Evolutionary conservation across 805 yeast genomes (phyloP).

Genomic region (Candida mattraensis): DNA sequence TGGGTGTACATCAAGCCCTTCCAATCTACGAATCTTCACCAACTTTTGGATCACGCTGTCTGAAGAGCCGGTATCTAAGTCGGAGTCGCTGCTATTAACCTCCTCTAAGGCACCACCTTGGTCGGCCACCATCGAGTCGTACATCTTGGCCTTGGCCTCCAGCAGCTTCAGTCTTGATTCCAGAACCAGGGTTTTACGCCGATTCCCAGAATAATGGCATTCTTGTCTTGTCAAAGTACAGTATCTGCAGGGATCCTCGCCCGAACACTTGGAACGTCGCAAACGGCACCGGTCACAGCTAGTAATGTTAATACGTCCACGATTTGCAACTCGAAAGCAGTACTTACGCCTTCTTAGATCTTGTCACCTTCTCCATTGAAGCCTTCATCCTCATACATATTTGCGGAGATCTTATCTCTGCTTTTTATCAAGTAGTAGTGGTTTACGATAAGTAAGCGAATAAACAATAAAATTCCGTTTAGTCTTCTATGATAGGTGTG

Average conservation of each 20-base stretch:
- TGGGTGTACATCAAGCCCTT: background rate
- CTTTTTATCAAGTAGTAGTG: too few species aligned
- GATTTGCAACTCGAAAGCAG: background rate
- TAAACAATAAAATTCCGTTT: too few species aligned
- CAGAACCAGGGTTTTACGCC: constrained; percentile 2
- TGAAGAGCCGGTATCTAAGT: constrained; percentile 5
- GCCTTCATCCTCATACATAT: too few species aligned
- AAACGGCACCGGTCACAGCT: constrained; percentile 7
- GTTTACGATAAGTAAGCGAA: too few species aligned
- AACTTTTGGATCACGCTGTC: constrained; percentile 6
- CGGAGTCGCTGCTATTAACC: background rate
- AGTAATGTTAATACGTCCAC: background rate
- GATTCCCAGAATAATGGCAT: constrained; percentile 5
- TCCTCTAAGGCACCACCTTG: background rate
- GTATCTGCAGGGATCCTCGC: constrained; percentile 4
- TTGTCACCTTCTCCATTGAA: too few species aligned
- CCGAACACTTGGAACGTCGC: constrained; percentile 6
- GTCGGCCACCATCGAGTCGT: constrained; percentile 1
- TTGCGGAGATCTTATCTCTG: too few species aligned
- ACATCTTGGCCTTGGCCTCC: constrained; percentile 6
- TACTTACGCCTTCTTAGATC: constrained; percentile 4
- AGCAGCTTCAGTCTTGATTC: constrained; percentile 3
- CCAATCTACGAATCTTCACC: constrained; percentile 1
- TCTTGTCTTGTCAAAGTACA: constrained; percentile 1
- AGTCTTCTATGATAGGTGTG: too few species aligned